These are phyloP conservation scores for Ophiostoma triangulosporum DNA, from an alignment of 2,329 filamentous ascomycete genomes.

Conservation along the genomic window DNA sequence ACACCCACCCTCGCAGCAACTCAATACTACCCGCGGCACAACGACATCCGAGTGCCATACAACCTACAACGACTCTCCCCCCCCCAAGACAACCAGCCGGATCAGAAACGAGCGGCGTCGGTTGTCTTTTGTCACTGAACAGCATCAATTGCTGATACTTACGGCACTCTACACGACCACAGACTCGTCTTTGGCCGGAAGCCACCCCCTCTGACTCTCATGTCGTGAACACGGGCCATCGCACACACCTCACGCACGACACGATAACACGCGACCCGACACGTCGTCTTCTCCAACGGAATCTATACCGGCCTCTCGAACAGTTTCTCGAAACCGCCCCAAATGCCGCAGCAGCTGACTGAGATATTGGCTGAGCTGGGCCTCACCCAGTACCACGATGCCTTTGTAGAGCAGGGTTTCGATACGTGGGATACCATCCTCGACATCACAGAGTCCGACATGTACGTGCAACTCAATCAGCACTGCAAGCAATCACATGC, in stretches of 20 bases:
- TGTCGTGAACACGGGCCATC: background rate
- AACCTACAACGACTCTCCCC: background rate
- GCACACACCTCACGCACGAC: background rate
- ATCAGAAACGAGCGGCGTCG: background rate
- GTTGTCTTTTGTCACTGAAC: background rate
- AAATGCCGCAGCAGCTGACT: conserved; percentile 50
- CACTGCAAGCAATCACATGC: background rate
- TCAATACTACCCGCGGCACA: background rate
- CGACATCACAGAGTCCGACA: conserved; percentile 72
- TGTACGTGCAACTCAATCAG: conserved; percentile 37
- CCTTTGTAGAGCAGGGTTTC: conserved; percentile 66
- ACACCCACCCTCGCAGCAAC: background rate
- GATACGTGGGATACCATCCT: conserved; percentile 74
- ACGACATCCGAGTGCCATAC: background rate
- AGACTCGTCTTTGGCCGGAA: background rate
- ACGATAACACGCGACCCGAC: background rate
- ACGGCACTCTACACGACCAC: background rate
- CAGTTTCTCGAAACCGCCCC: background rate
- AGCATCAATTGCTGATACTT: background rate
- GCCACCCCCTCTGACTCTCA: background rate
- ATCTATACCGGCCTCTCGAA: too few species aligned
- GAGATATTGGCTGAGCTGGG: conserved; percentile 61
- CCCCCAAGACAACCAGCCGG: background rate
- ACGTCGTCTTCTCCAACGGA: too few species aligned
- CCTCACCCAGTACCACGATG: conserved; percentile 60